A percentile compares a stretch with the other conserved stretches of the same genome.
phyloP scores from a whole-genome alignment of 2,329 filamentous ascomycete genomes.

The Trichoderma sp. region DNA sequence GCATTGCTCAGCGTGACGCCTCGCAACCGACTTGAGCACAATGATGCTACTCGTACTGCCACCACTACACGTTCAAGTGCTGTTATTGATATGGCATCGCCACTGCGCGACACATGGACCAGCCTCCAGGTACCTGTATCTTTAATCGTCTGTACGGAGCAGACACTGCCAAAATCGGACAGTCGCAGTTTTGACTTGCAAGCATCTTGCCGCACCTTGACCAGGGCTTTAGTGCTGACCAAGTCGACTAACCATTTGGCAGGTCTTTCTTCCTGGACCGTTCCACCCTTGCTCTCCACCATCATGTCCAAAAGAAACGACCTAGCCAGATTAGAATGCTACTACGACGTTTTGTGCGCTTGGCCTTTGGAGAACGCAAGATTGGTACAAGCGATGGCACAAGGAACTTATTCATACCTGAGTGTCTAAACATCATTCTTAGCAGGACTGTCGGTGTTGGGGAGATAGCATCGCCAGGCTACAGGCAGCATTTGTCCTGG shows the following conservation, averaged over 20 bases:
- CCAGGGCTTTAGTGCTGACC: constrained; percentile 23
- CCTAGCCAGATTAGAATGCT: background rate
- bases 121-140: background rate
- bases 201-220: constrained; percentile 21
- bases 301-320: background rate
- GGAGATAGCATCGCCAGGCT: background rate
- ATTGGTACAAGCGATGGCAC: background rate
- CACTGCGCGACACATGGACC: background rate
- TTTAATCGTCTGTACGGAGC: background rate
- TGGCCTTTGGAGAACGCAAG: background rate
- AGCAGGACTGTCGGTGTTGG: background rate
- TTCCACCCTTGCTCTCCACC: constrained; percentile 3
- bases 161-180: background rate
- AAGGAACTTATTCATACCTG: background rate
- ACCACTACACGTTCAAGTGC: background rate
- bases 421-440: background rate
- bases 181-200: constrained; percentile 6
- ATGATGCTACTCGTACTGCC: background rate
- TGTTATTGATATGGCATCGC: background rate
- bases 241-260: constrained; percentile 22
- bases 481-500: background rate
- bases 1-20: background rate
- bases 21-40: background rate
- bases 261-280: constrained; percentile 18
- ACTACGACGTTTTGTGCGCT: background rate